phyloP scores from a whole-genome alignment of 169 alveolate species.

The Plasmodium gallinaceum region DNA sequence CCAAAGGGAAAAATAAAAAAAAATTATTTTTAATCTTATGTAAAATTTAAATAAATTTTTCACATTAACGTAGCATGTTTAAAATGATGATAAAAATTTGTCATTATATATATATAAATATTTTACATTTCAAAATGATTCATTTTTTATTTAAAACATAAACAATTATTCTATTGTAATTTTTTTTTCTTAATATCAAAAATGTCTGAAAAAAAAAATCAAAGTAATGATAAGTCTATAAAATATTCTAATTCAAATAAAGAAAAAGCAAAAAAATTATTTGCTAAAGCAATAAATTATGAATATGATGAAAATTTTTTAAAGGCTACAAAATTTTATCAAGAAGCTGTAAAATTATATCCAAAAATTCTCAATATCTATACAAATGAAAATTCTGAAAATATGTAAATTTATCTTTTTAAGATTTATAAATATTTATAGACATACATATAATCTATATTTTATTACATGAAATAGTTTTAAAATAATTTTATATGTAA shows the following conservation, averaged over 20 bases:
- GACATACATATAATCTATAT: not conserved
- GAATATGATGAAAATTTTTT: constrained; percentile 72
- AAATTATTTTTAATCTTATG: no score
- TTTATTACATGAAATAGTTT: no score
- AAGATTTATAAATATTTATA: not conserved
- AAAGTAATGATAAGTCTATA: constrained; percentile 9
- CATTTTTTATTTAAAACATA: not conserved
- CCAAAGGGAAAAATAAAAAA: no score
- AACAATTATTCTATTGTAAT: not conserved
- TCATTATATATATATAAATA: not conserved
- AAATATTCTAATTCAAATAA: constrained; percentile 30
- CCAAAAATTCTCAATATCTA: constrained; percentile 47
- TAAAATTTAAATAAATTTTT: no score
- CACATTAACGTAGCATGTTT: no score
- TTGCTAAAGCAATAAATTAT: constrained; percentile 55
- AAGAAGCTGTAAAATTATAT: constrained; percentile 56
- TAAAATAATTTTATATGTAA: no score
- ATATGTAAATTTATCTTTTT: not conserved
- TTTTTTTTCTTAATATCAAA: not conserved
- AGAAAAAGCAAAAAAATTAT: constrained; percentile 56
- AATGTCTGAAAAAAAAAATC: constrained; percentile 54
- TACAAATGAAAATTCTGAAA: constrained; percentile 7
- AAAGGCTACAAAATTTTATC: constrained; percentile 63
- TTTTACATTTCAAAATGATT: not conserved
- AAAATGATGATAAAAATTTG: no score